Conservation (phyloP, 2,329 filamentous ascomycete species). For the Pseudonectria foliicola region DNA sequence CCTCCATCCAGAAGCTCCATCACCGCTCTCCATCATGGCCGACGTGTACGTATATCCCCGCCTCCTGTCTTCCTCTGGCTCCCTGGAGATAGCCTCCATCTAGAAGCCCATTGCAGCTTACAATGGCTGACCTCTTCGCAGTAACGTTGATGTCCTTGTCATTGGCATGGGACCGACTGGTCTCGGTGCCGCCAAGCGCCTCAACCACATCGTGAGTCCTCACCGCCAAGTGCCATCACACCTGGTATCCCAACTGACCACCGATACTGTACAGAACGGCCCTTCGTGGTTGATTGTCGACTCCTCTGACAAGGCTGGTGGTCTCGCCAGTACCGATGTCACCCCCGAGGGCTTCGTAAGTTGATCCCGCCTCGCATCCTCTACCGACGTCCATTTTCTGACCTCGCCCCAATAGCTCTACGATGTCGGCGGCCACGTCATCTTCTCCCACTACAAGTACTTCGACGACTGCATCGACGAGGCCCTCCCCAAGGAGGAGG, state of each 20-base stretch:
- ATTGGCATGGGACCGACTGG: slow-evolving; percentile 97
- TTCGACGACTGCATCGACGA: slow-evolving; percentile 99
- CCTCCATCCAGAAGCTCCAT: slow-evolving; percentile 8
- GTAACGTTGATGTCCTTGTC: slow-evolving; percentile 92
- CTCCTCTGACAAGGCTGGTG: slow-evolving; percentile 83
- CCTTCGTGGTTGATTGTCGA: slow-evolving; percentile 97
- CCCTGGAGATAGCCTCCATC: slow-evolving; percentile 1
- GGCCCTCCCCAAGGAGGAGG: slow-evolving; percentile 84
- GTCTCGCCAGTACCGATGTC: slow-evolving; percentile 90
- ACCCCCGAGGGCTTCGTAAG: slow-evolving; percentile 96
- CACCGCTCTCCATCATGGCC: slow-evolving; percentile 30
- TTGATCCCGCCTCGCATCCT: slow-evolving; percentile 26
- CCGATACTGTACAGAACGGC: slow-evolving; percentile 62
- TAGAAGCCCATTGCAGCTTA: background rate
- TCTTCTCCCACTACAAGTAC: slow-evolving; percentile 99
- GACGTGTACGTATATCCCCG: slow-evolving; percentile 29
- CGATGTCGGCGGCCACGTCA: slow-evolving; percentile 96
- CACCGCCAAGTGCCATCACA: slow-evolving; percentile 25
- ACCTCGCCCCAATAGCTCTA: slow-evolving; percentile 62
- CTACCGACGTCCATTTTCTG: slow-evolving; percentile 2
- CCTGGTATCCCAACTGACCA: slow-evolving; percentile 17
- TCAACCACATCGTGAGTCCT: slow-evolving; percentile 81
- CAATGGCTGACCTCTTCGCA: slow-evolving; percentile 31
- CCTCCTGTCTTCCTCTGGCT: slow-evolving; percentile 2
- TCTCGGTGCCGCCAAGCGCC: slow-evolving; percentile 93